Percentiles rank a stretch among this genome's conserved stretches.
phyloP scores from a whole-genome alignment of 805 yeast species.

The Spathaspora girioi region DNA sequence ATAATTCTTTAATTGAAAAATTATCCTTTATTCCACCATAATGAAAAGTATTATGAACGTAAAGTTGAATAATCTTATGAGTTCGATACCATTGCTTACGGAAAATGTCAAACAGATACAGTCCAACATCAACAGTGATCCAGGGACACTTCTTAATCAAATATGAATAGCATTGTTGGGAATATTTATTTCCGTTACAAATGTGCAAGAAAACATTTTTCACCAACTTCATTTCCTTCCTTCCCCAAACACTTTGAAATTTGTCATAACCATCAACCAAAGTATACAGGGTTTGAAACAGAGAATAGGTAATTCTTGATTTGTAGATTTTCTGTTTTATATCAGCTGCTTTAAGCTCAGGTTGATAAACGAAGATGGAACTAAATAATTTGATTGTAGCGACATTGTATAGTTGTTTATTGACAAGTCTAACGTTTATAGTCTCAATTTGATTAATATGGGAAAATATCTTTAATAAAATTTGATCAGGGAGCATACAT shows the following conservation, averaged over 20 bases:
- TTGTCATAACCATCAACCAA: not conserved
- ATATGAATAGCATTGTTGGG: not conserved
- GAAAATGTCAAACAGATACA: not conserved
- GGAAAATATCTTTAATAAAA: too few relatives aligned
- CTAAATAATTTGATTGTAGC: not conserved
- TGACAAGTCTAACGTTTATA: not conserved
- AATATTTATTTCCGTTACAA: not conserved
- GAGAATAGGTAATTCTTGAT: not conserved
- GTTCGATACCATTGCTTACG: not conserved
- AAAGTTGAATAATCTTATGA: not conserved
- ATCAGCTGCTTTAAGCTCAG: not conserved
- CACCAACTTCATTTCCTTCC: not conserved
- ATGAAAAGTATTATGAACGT: not conserved
- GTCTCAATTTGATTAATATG: not conserved
- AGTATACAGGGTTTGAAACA: not conserved
- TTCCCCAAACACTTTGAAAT: not conserved
- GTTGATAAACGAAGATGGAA: not conserved
- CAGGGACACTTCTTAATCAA: not conserved
- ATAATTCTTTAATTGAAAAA: not conserved
- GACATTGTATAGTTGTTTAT: too few relatives aligned
- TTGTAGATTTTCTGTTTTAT: not conserved
- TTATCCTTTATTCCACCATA: not conserved
- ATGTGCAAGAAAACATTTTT: not conserved
- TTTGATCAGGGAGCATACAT: not conserved
- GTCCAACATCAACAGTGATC: not conserved